Evolutionary conservation across 768 basidiomycete genomes (phyloP).

Genomic region (Macrolepiota albuminosa): DNA sequence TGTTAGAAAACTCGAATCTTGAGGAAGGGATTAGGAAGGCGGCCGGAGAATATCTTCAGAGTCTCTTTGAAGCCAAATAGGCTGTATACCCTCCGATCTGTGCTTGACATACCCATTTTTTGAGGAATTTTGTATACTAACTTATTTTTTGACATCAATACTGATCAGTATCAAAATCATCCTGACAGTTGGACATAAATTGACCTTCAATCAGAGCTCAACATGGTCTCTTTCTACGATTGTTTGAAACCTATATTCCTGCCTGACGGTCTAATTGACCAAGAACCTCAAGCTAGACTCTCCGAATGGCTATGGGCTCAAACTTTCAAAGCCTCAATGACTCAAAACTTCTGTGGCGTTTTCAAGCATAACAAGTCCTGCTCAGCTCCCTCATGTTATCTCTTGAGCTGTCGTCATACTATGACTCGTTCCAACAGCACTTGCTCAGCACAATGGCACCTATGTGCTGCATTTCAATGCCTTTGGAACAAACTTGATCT

Average conservation of each 20-base stretch:
- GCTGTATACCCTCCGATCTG: slow-evolving; percentile 3
- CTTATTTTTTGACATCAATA: slow-evolving; percentile 6
- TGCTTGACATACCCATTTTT: slow-evolving; percentile 3
- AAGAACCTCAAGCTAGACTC: neutral
- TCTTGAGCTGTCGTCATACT: too few species aligned
- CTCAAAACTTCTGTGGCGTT: too few species aligned
- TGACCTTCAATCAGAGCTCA: neutral
- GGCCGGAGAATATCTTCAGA: slow-evolving; percentile 70
- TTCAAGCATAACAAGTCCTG: too few species aligned
- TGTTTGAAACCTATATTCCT: neutral
- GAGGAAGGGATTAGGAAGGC: slow-evolving; percentile 61
- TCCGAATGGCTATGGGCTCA: neutral
- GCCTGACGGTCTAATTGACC: neutral
- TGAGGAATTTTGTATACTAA: slow-evolving; percentile 12
- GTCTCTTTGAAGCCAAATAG: slow-evolving; percentile 46
- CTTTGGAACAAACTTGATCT: too few species aligned
- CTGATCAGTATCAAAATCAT: neutral
- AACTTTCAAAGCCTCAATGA: neutral
- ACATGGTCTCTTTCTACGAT: neutral
- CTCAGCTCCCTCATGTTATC: too few species aligned
- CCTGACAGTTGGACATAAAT: neutral
- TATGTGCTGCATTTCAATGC: too few species aligned
- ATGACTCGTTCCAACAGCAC: too few species aligned
- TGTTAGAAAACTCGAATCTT: slow-evolving; percentile 53
- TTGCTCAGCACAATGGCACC: too few species aligned